Evolutionary conservation across 148 eudicot species (phyloP), one percentile per base, ranked within the genome.

Genomic region (Camellia granthamiana): DNA sequence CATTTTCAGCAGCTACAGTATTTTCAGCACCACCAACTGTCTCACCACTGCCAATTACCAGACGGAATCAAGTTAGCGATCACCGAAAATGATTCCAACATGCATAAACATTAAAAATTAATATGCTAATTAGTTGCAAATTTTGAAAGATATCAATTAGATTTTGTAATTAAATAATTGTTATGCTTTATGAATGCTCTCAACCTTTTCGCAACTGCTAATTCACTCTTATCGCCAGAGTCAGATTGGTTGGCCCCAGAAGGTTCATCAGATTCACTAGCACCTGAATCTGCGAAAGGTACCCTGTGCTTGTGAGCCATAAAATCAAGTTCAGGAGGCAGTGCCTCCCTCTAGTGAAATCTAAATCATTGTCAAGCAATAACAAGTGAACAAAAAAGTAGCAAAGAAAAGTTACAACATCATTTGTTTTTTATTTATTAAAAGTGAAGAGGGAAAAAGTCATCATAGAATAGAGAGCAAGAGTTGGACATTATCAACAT

Each of bases 251-350:
- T 78, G 44, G 78, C 80, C 64, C 73, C 85, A 63, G 79, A 19
- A 23, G 88, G 81, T 21, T 82, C 87, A 68, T 90, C 92, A 81
- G 85, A 77, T 59, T 86, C 95, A 86, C 90, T 83, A 82, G 90
- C 91, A 58, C 90, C 98, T 92, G 88, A 76, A 85, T 52, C 67
- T 62, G 74, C 74, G 80, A 66, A 75, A 74, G n/a, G 71, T 61
- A 15, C 77, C 77, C 47, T 63, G 68, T 59, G 79, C 66, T 41
- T 13, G 68, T 82, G 52, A 79, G 30, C 60, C 19, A 69, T 55
- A 70, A 52, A n/a, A 69, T 47, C 13, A 65, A 21, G 73, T n/a
- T 55, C 52, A 46, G 43, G 59, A 21, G 19, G 44, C 71, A 74
- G 42, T 14, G 78, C 58, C 66, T 64, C 67, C 19, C 12, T 15